Evolutionary conservation across 1,139 yeast species (phyloP).

Genomic region (Ashbya aceris): DNA sequence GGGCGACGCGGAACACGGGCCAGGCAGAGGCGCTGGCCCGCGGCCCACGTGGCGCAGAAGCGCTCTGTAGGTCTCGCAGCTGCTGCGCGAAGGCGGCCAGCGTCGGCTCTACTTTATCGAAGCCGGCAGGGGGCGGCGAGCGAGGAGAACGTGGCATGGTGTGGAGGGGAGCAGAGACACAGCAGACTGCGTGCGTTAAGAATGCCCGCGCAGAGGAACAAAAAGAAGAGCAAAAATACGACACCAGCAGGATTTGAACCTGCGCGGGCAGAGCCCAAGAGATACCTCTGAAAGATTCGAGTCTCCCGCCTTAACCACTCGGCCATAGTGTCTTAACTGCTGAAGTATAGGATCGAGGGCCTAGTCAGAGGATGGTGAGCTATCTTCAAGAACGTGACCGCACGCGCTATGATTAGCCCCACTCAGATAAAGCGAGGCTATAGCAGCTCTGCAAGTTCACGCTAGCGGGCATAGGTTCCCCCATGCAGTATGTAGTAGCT

Average conservation of each 20-base stretch:
- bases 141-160: conserved; percentile 13
- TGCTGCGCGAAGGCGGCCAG: conserved; percentile 51
- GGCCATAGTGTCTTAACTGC: conserved; percentile 31
- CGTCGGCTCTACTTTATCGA: conserved; percentile 59
- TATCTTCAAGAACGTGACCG: too few relatives aligned
- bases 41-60: conserved; percentile 15
- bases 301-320: conserved; percentile 36
- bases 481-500: too few relatives aligned
- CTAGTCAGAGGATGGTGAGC: too few relatives aligned
- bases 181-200: too few relatives aligned
- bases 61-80: conserved; percentile 48
- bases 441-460: too few relatives aligned
- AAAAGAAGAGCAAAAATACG: conserved; percentile 14
- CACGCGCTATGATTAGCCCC: too few relatives aligned
- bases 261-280: conserved; percentile 36
- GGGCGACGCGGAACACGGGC: conserved; percentile 62
- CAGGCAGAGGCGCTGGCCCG: conserved; percentile 48
- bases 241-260: conserved; percentile 36
- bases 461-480: too few relatives aligned
- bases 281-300: conserved; percentile 29
- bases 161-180: neutral
- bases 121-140: conserved; percentile 59
- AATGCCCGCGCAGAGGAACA: neutral
- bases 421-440: too few relatives aligned
- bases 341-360: too few relatives aligned